phyloP scores from a whole-genome alignment of 768 basidiomycete genomes.

The Strobilomyces echinocephalus region DNA sequence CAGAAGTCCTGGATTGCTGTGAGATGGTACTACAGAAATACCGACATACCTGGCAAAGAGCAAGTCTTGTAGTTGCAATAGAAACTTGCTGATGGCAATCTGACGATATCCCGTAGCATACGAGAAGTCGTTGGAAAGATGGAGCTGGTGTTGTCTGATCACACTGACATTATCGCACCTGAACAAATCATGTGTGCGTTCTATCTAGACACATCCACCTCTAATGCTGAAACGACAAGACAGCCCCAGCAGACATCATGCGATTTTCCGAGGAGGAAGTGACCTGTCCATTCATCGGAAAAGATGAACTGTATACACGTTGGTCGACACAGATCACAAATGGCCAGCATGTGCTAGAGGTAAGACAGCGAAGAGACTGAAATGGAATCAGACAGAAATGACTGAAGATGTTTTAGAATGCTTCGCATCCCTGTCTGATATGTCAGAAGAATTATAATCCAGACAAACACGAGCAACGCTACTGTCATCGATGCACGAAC shows the following conservation, averaged over 20 bases:
- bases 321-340: not conserved
- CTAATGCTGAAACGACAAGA: not conserved
- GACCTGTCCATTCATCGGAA: not conserved
- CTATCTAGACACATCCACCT: not conserved
- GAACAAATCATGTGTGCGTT: conserved; percentile 2
- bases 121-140: not conserved
- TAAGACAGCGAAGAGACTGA: too few relatives aligned
- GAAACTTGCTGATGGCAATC: too few relatives aligned
- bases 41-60: not conserved
- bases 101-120: not conserved
- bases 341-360: not conserved
- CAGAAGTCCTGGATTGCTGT: not conserved
- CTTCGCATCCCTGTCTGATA: not conserved
- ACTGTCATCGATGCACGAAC: not conserved
- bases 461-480: not conserved
- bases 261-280: not conserved
- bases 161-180: not conserved
- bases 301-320: not conserved
- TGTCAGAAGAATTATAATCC: not conserved
- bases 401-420: not conserved
- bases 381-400: too few relatives aligned
- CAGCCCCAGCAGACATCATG: not conserved
- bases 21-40: not conserved
- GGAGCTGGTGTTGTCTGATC: not conserved
- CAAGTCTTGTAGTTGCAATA: not conserved